Conservation (phyloP, 2,329 filamentous ascomycete genomes). For the Fusarium palustre region DNA sequence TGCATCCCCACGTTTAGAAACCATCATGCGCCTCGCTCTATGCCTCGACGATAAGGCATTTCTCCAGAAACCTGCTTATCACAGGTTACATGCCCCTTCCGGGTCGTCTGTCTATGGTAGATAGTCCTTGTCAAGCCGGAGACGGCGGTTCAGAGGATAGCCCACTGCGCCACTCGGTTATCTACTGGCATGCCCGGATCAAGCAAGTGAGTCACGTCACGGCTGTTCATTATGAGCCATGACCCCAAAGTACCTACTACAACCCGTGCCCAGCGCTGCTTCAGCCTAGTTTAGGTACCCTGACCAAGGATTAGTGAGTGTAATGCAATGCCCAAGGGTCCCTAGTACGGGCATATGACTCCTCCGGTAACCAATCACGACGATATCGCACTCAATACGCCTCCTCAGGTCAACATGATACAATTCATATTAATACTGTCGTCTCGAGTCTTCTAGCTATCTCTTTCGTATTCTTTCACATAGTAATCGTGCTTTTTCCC, state of each 20-base stretch:
- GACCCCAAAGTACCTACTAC: neutral
- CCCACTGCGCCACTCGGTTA: constrained; percentile 33
- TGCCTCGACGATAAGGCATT: constrained; percentile 38
- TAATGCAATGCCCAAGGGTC: constrained; percentile 6
- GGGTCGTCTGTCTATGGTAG: too few relatives aligned
- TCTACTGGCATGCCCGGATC: constrained; percentile 24
- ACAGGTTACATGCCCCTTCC: neutral
- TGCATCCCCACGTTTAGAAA: neutral
- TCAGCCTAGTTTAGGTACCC: constrained; percentile 16
- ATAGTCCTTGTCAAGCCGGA: neutral
- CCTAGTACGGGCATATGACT: constrained; percentile 45
- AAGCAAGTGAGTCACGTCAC: constrained; percentile 40
- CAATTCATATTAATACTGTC: constrained; percentile 33
- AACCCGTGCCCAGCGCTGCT: constrained; percentile 9
- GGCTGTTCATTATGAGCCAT: constrained; percentile 3
- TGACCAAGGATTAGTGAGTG: constrained; percentile 5
- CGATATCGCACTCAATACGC: constrained; percentile 29
- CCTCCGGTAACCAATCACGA: constrained; percentile 40
- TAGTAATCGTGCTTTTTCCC: constrained; percentile 14
- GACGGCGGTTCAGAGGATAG: neutral
- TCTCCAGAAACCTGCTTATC: constrained; percentile 25
- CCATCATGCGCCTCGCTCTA: constrained; percentile 38
- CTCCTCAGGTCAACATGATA: constrained; percentile 41
- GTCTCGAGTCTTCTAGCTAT: constrained; percentile 38
- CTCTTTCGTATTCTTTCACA: constrained; percentile 35